Evolutionary conservation across 306 rosid species (phyloP), one percentile per base, ranked within the genome.

Genomic region (Prunus davidiana): DNA sequence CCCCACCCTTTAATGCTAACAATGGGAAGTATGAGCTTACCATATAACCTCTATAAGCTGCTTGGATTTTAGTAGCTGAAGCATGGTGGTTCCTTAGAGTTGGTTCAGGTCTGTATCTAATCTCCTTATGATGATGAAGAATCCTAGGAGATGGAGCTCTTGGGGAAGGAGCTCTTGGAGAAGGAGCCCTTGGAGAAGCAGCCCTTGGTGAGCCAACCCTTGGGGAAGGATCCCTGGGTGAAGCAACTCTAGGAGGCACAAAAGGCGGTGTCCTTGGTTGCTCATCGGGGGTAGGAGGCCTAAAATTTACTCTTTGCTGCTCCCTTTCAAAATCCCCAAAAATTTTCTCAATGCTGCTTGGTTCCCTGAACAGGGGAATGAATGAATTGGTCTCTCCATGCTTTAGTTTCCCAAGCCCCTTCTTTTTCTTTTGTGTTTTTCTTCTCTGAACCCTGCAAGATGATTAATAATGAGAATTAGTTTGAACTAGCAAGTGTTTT

Each of bases 261-360:
- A 82, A 76, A 34, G 97, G 89, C 7, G 92, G 88, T 1, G 96
- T 82, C 86, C 75, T 86, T 3, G 92, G 93, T 68, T 58, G 85
- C 82, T 88, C 97, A 47, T 88, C 86, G 82, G 96, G 90, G 1
- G 90, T 75, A 41, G 87, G 84, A 82, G 92, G 89, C 86, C 97
- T 85, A 50, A 86, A 47, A 34, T 77, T 28, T 62, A 77, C n/a
- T 58, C 82, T 70, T 70, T 96, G 97, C 67, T 96, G 99, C 87
- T 92, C 99, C 75, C 93, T 92, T 73, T 96, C 99, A 32, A 88
- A 96, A 73, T 96, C 99, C 50, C 95, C 89, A 64, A 96, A 96
- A 75, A 92, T 96, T 79, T 96, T 96, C 86, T 96, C 99, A 55
- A 96, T 85, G 80, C 99, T 96, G 80, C 99, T 96, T 14, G 99